phyloP scores from a whole-genome alignment of 768 basidiomycete species.

The Serendipita vermifera region DNA sequence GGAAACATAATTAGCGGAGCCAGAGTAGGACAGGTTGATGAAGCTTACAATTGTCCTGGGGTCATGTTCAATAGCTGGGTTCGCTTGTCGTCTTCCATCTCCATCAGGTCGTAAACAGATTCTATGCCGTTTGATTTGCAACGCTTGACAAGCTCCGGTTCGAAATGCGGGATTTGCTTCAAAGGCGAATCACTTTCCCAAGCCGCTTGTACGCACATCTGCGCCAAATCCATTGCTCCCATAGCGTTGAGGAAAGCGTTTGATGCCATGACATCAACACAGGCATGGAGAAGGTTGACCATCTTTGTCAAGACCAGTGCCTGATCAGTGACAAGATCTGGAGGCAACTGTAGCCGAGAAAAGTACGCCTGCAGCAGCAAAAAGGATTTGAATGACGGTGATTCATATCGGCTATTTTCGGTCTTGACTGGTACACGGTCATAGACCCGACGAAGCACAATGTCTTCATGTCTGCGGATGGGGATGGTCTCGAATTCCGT shows the following conservation, averaged over 20 bases:
- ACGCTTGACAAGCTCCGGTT: conserved; percentile 72
- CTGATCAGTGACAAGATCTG: conserved; percentile 90
- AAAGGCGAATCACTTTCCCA: conserved; percentile 96
- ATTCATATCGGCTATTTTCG: conserved; percentile 56
- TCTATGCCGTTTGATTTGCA: conserved; percentile 74
- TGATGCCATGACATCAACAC: conserved; percentile 96
- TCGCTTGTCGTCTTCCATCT: conserved; percentile 88
- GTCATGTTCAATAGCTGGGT: conserved; percentile 75
- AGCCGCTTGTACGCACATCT: conserved; percentile 97
- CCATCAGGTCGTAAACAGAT: conserved; percentile 95
- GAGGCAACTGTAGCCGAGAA: conserved; percentile 79
- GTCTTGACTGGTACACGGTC: conserved; percentile 96
- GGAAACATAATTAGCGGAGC: conserved; percentile 7
- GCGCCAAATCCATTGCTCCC: conserved; percentile 93
- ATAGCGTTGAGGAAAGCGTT: conserved; percentile 91
- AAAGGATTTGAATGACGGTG: conserved; percentile 97
- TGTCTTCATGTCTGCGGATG: conserved; percentile 87
- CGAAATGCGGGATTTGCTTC: conserved; percentile 95
- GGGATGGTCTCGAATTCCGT: conserved; percentile 93
- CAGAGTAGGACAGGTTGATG: not conserved
- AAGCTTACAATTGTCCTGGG: conserved; percentile 63
- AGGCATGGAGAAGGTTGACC: conserved; percentile 80
- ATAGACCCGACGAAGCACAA: conserved; percentile 75
- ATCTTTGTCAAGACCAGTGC: conserved; percentile 77
- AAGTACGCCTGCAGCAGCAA: conserved; percentile 94